Evolutionary conservation across 192 early-diverging fungal genomes (phyloP), one percentile per base, ranked within the genome.

Genomic region (Coemansia brasiliensis): DNA sequence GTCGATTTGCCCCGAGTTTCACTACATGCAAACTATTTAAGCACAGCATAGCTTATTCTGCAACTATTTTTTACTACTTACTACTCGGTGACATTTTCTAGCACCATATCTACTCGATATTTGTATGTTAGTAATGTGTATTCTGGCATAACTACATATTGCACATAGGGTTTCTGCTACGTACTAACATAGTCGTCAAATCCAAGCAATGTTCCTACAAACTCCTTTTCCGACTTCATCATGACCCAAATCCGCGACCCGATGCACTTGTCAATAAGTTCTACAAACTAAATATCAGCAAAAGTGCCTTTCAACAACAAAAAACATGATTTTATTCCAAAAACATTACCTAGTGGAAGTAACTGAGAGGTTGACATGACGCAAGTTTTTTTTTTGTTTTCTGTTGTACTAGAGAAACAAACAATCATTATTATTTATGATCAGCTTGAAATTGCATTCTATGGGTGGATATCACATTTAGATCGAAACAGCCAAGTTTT

Each of bases 241-340:
- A 96, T 72, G 1, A 99, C 95, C 95, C 94, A 96, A 57, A 99
- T 95, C 62, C 88, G 85, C 54, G 93, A 95, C 20, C 95, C 94
- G 54, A 97, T 94, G 80, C 96, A 99, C 65, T 94, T 91, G 79
- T 99, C 96, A 55, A 99, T 94, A 39, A 99, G 84, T 69, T 99
- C 96, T 92, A 83, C 56, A 52, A 1, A 16, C 10, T 15, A 16
- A 27, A 54, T 44, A 12, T 45, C 18, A 27, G 16, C 24, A 12
- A 17, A 18, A 17, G 49, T 51, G 8, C 2, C 3, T 6, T n/a
- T n/a, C n/a, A 13, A n/a, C 5, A 52, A 46, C 37, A 35, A 40
- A 24, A 21, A 49, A 29, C 5, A 20, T 20, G 15, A n/a, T n/a
- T n/a, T n/a, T 8, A 42, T n/a, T n/a, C 3, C 11, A 41, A 41